These are phyloP conservation scores for Thielaviopsis populi DNA, from an alignment of 2,329 filamentous ascomycete genomes.

Conservation along the genomic window DNA sequence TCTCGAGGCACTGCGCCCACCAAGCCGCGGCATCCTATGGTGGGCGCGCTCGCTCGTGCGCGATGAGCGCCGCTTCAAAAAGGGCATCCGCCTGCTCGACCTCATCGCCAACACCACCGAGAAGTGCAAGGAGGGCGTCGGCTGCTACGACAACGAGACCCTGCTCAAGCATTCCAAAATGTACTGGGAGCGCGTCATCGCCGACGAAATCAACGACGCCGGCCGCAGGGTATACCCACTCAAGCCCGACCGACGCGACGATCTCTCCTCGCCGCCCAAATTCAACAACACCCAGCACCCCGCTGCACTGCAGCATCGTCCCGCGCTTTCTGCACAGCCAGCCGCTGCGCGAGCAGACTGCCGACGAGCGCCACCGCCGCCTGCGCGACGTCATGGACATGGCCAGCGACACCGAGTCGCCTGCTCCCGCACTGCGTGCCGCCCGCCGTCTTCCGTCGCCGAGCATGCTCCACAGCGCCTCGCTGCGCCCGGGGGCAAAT, in stretches of 20 bases:
- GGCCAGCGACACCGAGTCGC: background rate
- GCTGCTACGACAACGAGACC: background rate
- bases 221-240: background rate
- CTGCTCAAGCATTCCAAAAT: background rate
- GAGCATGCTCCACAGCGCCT: background rate
- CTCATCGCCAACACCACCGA: background rate
- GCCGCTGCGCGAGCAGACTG: no score
- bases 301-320: background rate
- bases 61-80: background rate
- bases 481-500: background rate
- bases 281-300: background rate
- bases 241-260: background rate
- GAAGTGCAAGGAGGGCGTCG: background rate
- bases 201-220: background rate
- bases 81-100: background rate
- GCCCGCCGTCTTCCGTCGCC: no score
- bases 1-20: background rate
- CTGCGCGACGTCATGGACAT: no score
- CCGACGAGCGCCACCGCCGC: no score
- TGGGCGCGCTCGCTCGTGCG: background rate
- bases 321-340: no score
- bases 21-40: background rate
- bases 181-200: constrained; percentile 6
- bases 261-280: background rate
- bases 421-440: background rate